Evolutionary conservation across 2,329 filamentous ascomycete genomes (phyloP).

Genomic region (Colletotrichum truncatum): DNA sequence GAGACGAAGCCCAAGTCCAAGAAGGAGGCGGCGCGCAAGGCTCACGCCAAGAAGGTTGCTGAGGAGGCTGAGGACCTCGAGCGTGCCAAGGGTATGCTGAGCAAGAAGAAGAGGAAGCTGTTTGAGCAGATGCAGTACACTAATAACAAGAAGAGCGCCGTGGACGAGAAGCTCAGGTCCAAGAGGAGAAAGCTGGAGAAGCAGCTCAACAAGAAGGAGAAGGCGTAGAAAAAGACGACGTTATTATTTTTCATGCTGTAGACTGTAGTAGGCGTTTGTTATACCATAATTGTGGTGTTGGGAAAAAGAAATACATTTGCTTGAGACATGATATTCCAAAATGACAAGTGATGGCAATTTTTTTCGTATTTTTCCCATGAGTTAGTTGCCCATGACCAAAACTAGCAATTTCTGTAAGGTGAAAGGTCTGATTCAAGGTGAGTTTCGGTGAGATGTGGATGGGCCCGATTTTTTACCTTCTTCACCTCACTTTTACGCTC

Average conservation of each 20-base stretch:
- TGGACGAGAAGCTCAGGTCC: conserved; percentile 84
- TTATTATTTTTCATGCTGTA: conserved; percentile 5
- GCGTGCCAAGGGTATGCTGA: conserved; percentile 97
- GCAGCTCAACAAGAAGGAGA: conserved; percentile 53
- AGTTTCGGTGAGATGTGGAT: neutral
- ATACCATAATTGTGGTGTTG: conserved; percentile 32
- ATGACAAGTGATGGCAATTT: neutral
- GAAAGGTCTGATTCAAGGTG: neutral
- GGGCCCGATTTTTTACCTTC: conserved; percentile 12
- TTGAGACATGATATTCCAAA: neutral
- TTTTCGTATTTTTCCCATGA: neutral
- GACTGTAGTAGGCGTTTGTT: conserved; percentile 30
- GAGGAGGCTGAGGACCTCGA: conserved; percentile 89
- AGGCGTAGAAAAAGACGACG: conserved; percentile 16
- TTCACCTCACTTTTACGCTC: conserved; percentile 15
- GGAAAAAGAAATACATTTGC: conserved; percentile 24
- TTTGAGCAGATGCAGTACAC: conserved; percentile 98
- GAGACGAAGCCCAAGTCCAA: conserved; percentile 64
- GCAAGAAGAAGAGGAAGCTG: conserved; percentile 96
- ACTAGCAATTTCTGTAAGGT: neutral
- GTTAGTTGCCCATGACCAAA: neutral
- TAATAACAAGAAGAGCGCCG: conserved; percentile 90
- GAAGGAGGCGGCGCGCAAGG: conserved; percentile 77
- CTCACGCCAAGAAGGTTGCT: conserved; percentile 74
- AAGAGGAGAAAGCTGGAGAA: conserved; percentile 94